Evolutionary conservation across 345 rosid genomes (phyloP).

Genomic region (Lenwebbia sp.): DNA sequence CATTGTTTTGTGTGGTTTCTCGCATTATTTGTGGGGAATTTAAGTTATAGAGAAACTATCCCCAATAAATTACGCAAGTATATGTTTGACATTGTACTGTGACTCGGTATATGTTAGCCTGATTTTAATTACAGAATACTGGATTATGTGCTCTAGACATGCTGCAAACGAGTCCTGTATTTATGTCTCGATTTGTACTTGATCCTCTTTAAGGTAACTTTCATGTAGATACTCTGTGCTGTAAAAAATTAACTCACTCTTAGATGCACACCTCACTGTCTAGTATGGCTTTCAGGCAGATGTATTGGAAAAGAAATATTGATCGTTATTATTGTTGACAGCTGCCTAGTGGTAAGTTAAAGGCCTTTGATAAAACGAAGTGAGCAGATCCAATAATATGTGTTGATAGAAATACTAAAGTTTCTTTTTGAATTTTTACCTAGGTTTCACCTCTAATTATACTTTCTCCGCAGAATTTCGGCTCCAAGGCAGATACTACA

Average conservation of each 20-base stretch:
- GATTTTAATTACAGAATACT: background rate
- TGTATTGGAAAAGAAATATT: background rate
- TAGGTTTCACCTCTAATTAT: background rate
- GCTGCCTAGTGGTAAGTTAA: background rate
- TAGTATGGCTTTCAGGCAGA: background rate
- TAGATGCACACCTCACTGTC: background rate
- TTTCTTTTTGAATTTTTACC: background rate
- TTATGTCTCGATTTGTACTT: background rate
- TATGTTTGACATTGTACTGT: background rate
- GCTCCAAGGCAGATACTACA: constrained; percentile 65
- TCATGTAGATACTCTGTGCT: background rate
- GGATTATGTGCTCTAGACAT: background rate
- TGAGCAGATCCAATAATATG: background rate
- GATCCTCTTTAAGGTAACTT: background rate
- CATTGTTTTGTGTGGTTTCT: background rate
- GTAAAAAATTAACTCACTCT: background rate
- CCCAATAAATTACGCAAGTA: background rate
- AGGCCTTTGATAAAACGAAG: background rate
- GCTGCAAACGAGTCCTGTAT: background rate
- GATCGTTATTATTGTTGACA: background rate
- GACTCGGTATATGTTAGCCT: background rate
- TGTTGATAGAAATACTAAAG: background rate
- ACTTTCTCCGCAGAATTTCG: constrained; percentile 45
- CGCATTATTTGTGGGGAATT: background rate
- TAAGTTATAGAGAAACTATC: background rate